Percentiles rank a stretch among this genome's conserved stretches.
Evolutionary conservation across 805 yeast genomes (phyloP).

Genomic region (Candida pseudofarinosa): DNA sequence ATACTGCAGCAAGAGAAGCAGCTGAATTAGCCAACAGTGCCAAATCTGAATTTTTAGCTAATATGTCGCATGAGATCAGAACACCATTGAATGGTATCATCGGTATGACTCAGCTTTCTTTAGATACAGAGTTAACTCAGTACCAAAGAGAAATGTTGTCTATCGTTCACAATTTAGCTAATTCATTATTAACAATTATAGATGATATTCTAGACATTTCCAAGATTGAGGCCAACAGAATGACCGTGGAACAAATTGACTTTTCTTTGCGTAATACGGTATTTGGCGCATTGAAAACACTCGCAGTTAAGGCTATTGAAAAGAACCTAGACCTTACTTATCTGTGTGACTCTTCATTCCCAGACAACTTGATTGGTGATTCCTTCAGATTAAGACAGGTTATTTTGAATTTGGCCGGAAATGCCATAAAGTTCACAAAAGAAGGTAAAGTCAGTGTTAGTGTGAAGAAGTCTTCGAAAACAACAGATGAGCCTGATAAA

Average conservation of each 20-base stretch:
- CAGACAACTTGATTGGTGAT: constrained; percentile 83
- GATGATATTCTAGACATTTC: constrained; percentile 91
- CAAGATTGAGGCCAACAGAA: constrained; percentile 88
- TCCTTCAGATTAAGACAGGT: constrained; percentile 86
- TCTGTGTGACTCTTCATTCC: constrained; percentile 82
- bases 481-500: constrained; percentile 35
- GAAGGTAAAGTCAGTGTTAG: constrained; percentile 76
- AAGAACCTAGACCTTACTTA: constrained; percentile 76
- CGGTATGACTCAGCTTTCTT: constrained; percentile 87
- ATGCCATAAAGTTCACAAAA: constrained; percentile 84
- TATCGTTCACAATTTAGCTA: constrained; percentile 84
- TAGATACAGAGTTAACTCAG: constrained; percentile 85
- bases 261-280: constrained; percentile 83
- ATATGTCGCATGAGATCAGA: constrained; percentile 68
- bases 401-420: constrained; percentile 80
- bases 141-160: constrained; percentile 90
- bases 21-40: constrained; percentile 89
- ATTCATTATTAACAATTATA: constrained; percentile 77
- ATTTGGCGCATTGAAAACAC: constrained; percentile 83
- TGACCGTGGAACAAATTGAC: constrained; percentile 89
- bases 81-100: constrained; percentile 92
- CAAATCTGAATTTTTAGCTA: constrained; percentile 85
- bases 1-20: constrained; percentile 91
- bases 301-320: constrained; percentile 87
- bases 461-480: constrained; percentile 50